Base-by-base conservation (phyloP, 176 grass and related monocot genomes). In the Musa beccarii region DNA sequence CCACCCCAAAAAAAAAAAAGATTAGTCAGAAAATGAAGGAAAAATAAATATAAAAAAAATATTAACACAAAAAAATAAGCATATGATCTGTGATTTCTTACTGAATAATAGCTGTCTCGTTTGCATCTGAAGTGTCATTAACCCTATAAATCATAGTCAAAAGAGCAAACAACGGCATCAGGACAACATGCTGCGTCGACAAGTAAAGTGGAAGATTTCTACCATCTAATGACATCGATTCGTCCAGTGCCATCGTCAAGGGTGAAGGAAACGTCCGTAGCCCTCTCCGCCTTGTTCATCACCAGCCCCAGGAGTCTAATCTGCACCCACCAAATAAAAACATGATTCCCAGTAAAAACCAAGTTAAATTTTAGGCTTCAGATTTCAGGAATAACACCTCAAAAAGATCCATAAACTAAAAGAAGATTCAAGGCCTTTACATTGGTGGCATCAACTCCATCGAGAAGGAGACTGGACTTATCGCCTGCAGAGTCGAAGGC, bases 241-340 rank as follows among this genome's bases (percentile, higher is more conserved):
- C 95, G 84, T 61, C 89, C 86, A 3, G 95, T 89, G 79, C 95
- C 88, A 50, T 99, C 95, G 26, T 99, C 91, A 11, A 99, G 78
- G 12, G 91, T 89, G 83, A 99, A 92, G 59, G 84, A 82, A 3
- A 84, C 73, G 49, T 99, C 88, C 6, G 95, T 99, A 10, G 62
- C 63, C 72, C 86, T 49, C 83, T 78, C 87, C 53, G 17, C 77
- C 89, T 99, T 99, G 75, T 75, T 88, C 59, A 76, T 87, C 11
- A 94, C 91, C 78, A 89, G 78, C 28, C 88, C 91, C 43, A 94
- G 76, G 63, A 99, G 73, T 72, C 81, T 81, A 81, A 99, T 76
- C 88, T 92, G 81, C 55, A 67, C 12, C 0, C 9, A 0, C 11
- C 17, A 66, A 51, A 1, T 9, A 69, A 43, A 69, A 54, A 62